phyloP scores from a whole-genome alignment of 1,284 basidiomycete species.

The Irpex sp. region DNA sequence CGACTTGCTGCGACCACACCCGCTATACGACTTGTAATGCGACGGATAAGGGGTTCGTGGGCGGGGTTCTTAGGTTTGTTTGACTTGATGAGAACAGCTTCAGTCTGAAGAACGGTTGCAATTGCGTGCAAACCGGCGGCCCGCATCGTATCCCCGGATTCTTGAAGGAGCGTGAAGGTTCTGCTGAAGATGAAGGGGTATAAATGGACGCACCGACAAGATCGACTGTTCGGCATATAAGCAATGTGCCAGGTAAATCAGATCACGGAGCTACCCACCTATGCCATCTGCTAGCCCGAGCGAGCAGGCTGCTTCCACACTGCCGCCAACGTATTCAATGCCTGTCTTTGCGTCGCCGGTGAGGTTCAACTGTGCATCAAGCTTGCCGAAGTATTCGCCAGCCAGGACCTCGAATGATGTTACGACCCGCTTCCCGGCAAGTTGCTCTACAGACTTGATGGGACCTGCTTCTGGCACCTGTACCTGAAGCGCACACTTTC shows the following conservation, averaged over 20 bases:
- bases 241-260: conserved; percentile 4
- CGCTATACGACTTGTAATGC: conserved; percentile 85
- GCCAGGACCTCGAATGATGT: conserved; percentile 92
- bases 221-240: conserved; percentile 53
- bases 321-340: conserved; percentile 96
- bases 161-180: conserved; percentile 34
- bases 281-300: conserved; percentile 97
- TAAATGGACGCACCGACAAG: conserved; percentile 72
- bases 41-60: conserved; percentile 66
- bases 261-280: conserved; percentile 45
- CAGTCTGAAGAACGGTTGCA: conserved; percentile 80
- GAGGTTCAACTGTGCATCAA: conserved; percentile 61
- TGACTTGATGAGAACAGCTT: conserved; percentile 93
- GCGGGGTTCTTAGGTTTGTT: conserved; percentile 61
- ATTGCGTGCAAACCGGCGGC: conserved; percentile 95
- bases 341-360: conserved; percentile 55
- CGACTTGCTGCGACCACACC: conserved; percentile 89
- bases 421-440: conserved; percentile 89
- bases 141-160: conserved; percentile 99
- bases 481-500: conserved; percentile 91
- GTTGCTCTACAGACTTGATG: conserved; percentile 69
- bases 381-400: conserved; percentile 67
- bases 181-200: not conserved
- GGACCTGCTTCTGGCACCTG: conserved; percentile 84
- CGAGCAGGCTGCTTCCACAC: conserved; percentile 96